These are phyloP conservation scores for Sporothrix dimorphospora DNA, from an alignment of 2,329 filamentous ascomycete genomes.

Conservation along the genomic window DNA sequence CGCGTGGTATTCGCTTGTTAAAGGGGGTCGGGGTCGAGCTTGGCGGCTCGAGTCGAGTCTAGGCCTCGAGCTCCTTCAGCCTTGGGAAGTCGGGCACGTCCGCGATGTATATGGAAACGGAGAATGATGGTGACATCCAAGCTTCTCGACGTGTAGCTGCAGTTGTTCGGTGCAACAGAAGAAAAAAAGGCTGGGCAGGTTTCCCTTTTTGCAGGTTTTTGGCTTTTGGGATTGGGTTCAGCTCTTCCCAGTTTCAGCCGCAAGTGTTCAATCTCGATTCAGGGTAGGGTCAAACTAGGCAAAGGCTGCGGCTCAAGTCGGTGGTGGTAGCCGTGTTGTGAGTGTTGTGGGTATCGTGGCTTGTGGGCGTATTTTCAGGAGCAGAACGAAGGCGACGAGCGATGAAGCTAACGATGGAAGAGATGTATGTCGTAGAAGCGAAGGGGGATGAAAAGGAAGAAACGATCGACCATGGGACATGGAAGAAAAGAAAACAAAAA, in stretches of 20 bases:
- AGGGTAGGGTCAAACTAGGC: background rate
- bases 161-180: background rate
- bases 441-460: background rate
- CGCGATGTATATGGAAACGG: too few relatives aligned
- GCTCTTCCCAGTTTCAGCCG: background rate
- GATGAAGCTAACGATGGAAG: background rate
- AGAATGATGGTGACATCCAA: background rate
- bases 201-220: background rate
- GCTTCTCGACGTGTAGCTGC: too few relatives aligned
- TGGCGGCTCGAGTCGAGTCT: background rate
- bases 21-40: background rate
- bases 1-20: background rate
- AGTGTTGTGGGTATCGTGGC: background rate
- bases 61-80: background rate
- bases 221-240: background rate
- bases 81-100: background rate
- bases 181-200: background rate
- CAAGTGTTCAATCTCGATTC: constrained; percentile 7
- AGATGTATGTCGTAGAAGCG: background rate
- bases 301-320: background rate
- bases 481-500: background rate
- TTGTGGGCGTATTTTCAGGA: background rate
- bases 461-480: background rate
- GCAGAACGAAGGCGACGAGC: background rate
- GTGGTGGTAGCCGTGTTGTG: background rate